Base-by-base conservation (phyloP, 2,329 filamentous ascomycete species). In the Samsoniella hepiali region DNA sequence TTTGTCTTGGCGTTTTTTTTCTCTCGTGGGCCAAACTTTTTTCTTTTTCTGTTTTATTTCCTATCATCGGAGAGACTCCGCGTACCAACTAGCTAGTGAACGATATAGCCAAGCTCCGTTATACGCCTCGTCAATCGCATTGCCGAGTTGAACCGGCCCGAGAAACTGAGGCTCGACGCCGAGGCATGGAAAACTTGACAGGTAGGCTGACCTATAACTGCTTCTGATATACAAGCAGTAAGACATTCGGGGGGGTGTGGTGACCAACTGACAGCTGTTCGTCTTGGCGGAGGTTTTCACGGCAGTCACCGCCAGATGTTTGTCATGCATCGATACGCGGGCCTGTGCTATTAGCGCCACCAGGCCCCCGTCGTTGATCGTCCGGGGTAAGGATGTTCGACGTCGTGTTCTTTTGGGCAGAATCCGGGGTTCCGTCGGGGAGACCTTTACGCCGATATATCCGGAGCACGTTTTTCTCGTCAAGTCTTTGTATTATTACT, bases 351-450 rank as follows among this genome's bases (percentile, higher is more conserved):
- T 36, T n/a, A 54, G 34, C 32, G 32, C 32, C 34, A 54, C 34
- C 15, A 22, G 22, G 31, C n/a, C 32, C n/a, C 56, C 31, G 32
- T 15, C 5, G 22, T 50, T 32, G 15, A 47, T 59, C 45, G 45
- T 45, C 57, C 50, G 32, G 57, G 57, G 57, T 54, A 54, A 54
- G 4, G 50, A 54, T 38, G 50, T 49, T 40, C 54, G 31, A 42
- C 27, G 40, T 27, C 51, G 17, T 7, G 10, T 22, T 22, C 17
- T 34, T 45, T 11, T 22, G 4, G 38, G 9, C 9, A 47, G n/a
- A 58, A 50, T 50, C 57, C 49, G 57, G 57, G 45, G 57, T 59
- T 51, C 44, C 45, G 34, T 59, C 57, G 57, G 57, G 11, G 10
- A 42, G 22, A 50, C 15, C 32, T 40, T 59, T 50, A 7, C 44